Evolutionary conservation across 1,284 basidiomycete genomes (phyloP).

Genomic region (Irpex sp.): DNA sequence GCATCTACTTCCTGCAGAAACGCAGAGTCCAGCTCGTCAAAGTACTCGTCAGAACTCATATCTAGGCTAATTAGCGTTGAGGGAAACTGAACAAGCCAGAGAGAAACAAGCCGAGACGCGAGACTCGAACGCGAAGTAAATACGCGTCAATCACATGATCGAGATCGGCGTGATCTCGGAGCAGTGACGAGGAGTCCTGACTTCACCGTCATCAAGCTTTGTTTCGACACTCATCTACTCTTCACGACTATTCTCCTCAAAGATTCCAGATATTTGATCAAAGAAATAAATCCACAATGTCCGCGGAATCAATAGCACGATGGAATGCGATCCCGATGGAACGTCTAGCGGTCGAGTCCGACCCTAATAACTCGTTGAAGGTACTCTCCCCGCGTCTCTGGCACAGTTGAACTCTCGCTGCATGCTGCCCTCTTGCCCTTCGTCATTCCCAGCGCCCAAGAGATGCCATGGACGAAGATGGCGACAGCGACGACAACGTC

Average conservation of each 20-base stretch:
- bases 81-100: neutral
- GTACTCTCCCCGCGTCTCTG: constrained; percentile 59
- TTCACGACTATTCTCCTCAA: no score
- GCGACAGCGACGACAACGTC: constrained; percentile 50
- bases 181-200: no score
- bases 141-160: constrained; percentile 10
- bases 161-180: neutral
- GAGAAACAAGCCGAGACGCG: neutral
- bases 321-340: constrained; percentile 68
- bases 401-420: constrained; percentile 30
- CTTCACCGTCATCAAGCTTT: no score
- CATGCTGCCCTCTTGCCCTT: constrained; percentile 28
- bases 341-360: constrained; percentile 28
- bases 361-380: constrained; percentile 39
- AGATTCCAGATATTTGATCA: neutral
- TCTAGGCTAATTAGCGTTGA: neutral
- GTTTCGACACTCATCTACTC: no score
- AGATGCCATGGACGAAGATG: constrained; percentile 34
- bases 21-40: constrained; percentile 52
- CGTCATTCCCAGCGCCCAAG: constrained; percentile 55
- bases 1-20: constrained; percentile 54
- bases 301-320: constrained; percentile 55
- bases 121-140: neutral
- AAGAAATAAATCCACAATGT: constrained; percentile 39
- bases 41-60: constrained; percentile 71